Evolutionary conservation across 1,284 basidiomycete genomes (phyloP), one percentile per base, ranked within the genome.

Genomic region (Melampsora larici-populina): DNA sequence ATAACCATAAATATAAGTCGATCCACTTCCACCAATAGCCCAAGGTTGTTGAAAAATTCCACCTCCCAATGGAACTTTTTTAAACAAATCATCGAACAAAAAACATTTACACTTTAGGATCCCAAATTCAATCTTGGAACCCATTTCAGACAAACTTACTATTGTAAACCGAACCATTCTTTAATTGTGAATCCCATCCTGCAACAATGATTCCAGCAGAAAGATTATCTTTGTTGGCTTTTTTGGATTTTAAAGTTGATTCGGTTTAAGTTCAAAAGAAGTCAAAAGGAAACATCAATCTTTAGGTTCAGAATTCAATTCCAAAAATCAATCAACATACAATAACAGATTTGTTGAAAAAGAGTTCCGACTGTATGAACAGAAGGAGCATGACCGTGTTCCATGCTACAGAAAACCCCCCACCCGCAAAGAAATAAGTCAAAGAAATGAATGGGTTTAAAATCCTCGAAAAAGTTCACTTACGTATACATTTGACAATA

Each of bases 1-100:
- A 86, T 97, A 99, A 67, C 96, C 97, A 83, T 99, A 99, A 24
- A 99, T 94, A 84, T 98, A 99, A 15, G 94, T 93, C 60, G 94
- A 97, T 18, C 97, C 97, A 75, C 94, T 97, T 90, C 93, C 94
- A 83, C 93, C 94, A 81, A 97, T 97, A 70, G 94, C 93, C 94
- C 94, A 97, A 13, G 94, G 94, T 83, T 95, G 93, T 80, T 91
- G 89, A 88, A 97, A 97, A 71, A 94, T 86, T 51, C 94, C 94
- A 77, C 94, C 94, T 62, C 94, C 94, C 24, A 97, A 87, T 26
- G 94, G 94, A 76, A 97, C 64, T 66, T 15, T 36, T 13, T 15
- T 78, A 26, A 49, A 29, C 43, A 40, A 68, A 48, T 75, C 66
- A 70, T 51, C 46, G 24, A 43, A 7, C 21, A n/a, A 17, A 74